These are phyloP conservation scores for Fusarium foetens DNA, from an alignment of 2,329 filamentous ascomycete species.

Conservation along the genomic window DNA sequence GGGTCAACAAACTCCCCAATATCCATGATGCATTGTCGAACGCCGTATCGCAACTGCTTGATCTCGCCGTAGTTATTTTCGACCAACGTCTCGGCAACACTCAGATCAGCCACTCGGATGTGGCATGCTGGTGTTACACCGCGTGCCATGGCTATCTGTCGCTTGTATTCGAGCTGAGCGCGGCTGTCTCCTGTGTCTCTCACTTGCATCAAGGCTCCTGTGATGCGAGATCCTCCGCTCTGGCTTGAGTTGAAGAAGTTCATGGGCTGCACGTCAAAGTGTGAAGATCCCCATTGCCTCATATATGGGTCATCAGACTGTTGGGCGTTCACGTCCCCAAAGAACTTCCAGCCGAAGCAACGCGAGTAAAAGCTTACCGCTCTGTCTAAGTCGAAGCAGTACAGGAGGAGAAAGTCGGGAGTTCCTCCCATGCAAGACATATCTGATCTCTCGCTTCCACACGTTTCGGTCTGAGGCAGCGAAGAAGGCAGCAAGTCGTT, in stretches of 20 bases:
- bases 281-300: constrained; percentile 38
- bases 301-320: constrained; percentile 20
- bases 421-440: constrained; percentile 23
- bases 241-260: constrained; percentile 40
- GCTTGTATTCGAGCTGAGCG: constrained; percentile 29
- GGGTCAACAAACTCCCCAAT: constrained; percentile 43
- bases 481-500: constrained; percentile 20
- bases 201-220: constrained; percentile 37
- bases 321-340: constrained; percentile 37
- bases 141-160: constrained; percentile 24
- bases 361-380: constrained; percentile 38
- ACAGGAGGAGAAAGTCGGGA: constrained; percentile 39
- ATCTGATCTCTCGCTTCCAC: constrained; percentile 11
- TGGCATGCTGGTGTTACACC: constrained; percentile 35
- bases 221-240: constrained; percentile 17
- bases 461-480: constrained; percentile 17
- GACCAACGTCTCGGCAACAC: constrained; percentile 36
- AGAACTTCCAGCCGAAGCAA: constrained; percentile 42
- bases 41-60: constrained; percentile 38
- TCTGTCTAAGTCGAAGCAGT: constrained; percentile 38
- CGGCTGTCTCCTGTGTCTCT: constrained; percentile 11
- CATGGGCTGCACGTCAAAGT: constrained; percentile 39
- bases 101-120: constrained; percentile 41
- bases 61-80: constrained; percentile 35
- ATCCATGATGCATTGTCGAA: constrained; percentile 42